A percentile compares a stretch with the other conserved stretches of the same genome.
Conservation (phyloP, 139 green algal species). For the Chlorella sorokiniana region DNA sequence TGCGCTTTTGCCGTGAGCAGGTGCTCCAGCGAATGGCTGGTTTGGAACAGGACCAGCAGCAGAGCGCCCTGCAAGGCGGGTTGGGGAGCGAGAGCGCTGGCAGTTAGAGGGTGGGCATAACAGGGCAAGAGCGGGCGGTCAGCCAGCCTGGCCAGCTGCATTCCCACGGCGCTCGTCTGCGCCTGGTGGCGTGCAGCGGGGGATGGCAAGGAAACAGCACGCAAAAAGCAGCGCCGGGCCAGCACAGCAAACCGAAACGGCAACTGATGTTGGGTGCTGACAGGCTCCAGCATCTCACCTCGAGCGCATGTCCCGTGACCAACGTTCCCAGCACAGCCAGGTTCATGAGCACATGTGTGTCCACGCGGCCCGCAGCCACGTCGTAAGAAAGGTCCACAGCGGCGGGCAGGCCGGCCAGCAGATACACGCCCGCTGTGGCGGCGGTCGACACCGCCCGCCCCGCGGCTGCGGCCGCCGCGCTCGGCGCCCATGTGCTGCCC, state of each 20-base stretch:
- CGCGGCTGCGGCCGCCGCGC: conserved; percentile 2
- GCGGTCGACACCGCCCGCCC: conserved; percentile 1
- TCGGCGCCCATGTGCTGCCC: background rate
- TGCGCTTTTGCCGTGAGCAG: conserved; percentile 60
- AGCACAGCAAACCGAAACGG: background rate
- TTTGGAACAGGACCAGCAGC: conserved; percentile 84
- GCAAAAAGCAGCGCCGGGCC: background rate
- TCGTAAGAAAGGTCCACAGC: conserved; percentile 45
- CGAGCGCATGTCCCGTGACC: conserved; percentile 66
- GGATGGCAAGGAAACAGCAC: too few relatives aligned
- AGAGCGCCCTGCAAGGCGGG: conserved; percentile 83
- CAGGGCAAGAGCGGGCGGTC: background rate
- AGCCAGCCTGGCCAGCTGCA: too few relatives aligned
- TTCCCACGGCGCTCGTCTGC: too few relatives aligned
- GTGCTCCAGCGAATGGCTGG: conserved; percentile 73
- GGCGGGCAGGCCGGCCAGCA: conserved; percentile 49
- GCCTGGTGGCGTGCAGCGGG: background rate
- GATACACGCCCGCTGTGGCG: conserved; percentile 34
- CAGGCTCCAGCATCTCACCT: conserved; percentile 54
- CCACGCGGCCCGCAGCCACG: conserved; percentile 55
- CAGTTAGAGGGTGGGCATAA: background rate
- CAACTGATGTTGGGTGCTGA: background rate
- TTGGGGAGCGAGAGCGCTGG: too few relatives aligned
- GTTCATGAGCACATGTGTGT: conserved; percentile 88
- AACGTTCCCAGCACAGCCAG: conserved; percentile 76